These are phyloP conservation scores for Cyberlindnera mississippiensis DNA, from an alignment of 805 yeast species.

Conservation along the genomic window DNA sequence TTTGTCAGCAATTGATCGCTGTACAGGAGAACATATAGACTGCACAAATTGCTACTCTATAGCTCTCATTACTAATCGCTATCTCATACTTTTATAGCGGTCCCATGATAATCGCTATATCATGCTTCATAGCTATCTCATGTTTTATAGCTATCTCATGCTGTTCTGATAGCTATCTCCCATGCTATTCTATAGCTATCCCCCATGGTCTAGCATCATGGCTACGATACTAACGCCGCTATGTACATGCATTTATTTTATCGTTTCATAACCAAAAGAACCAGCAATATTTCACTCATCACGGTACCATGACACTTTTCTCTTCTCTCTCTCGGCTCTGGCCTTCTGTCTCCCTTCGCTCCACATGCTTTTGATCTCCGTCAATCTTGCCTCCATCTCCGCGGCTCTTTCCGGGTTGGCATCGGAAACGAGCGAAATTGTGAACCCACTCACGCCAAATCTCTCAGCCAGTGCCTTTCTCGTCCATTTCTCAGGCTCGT, in stretches of 20 bases:
- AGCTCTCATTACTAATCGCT: too few relatives aligned
- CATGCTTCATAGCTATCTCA: too few relatives aligned
- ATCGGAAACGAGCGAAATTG: conserved; percentile 53
- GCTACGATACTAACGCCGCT: conserved; percentile 1
- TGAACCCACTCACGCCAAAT: conserved; percentile 48
- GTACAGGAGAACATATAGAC: too few relatives aligned
- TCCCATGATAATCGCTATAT: too few relatives aligned
- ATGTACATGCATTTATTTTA: conserved; percentile 11
- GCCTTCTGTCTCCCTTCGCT: conserved; percentile 43
- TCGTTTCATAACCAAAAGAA: background rate
- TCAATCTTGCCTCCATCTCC: conserved; percentile 46
- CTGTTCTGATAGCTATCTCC: too few relatives aligned
- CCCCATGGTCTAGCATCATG: too few relatives aligned
- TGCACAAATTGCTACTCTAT: too few relatives aligned
- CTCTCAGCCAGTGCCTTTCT: conserved; percentile 56
- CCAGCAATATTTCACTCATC: conserved; percentile 19
- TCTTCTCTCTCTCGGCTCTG: conserved; percentile 52
- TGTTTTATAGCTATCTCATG: too few relatives aligned
- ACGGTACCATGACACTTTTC: conserved; percentile 62
- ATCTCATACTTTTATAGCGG: too few relatives aligned
- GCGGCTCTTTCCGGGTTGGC: conserved; percentile 35
- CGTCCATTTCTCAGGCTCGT: conserved; percentile 62
- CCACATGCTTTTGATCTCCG: conserved; percentile 46
- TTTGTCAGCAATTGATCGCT: conserved; percentile 20
- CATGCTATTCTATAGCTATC: too few relatives aligned